Evolutionary conservation across 2,329 filamentous ascomycete genomes (phyloP), one percentile per base, ranked within the genome.

Genomic region (Pezicula neosporulosa): DNA sequence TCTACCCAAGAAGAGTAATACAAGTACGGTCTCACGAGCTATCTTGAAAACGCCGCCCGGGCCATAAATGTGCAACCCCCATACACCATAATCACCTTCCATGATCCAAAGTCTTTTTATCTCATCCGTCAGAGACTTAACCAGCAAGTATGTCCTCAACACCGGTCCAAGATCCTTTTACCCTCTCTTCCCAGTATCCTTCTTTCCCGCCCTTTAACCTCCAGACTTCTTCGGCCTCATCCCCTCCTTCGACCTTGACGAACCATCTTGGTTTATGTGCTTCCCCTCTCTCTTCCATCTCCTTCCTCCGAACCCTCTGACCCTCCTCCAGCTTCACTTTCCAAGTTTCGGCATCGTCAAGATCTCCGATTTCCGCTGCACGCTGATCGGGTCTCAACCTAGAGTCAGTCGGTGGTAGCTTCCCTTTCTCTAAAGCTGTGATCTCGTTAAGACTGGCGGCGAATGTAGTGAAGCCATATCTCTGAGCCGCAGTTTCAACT

Each of bases 161-260:
- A 5, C 77, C 78, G 4, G 64, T 68, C 90, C 89, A 96, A 50
- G 75, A 75, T 1, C 85, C 85, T 57, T 74, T 81, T 3, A 76
- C 78, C 54, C 93, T 81, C 70, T 90, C 86, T 66, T 96, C 92
- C 94, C 94, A 99, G 71, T 99, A 99, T 8, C 90, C 86, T 16
- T 95, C 90, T 70, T 87, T 91, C 18, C 91, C 90, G 3, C 76
- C 76, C 73, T 86, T 94, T 56, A 96, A 69, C 62, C 83, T 80
- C 89, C 89, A 89, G 10, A 87, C 76, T 64, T 88, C 84, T 64
- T 88, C 85, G 4, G 79, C 73, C 21, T 79, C 76, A n/a, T 78
- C 75, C 42, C 76, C 75, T 44, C 71, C 72, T 12, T 73, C 73
- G 8, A 88, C 83, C 70, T 81, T 86, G 48, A 84, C 81, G 66